These are phyloP conservation scores for Lizanozyma gosingica DNA, from an alignment of 1,139 yeast species.

Conservation along the genomic window DNA sequence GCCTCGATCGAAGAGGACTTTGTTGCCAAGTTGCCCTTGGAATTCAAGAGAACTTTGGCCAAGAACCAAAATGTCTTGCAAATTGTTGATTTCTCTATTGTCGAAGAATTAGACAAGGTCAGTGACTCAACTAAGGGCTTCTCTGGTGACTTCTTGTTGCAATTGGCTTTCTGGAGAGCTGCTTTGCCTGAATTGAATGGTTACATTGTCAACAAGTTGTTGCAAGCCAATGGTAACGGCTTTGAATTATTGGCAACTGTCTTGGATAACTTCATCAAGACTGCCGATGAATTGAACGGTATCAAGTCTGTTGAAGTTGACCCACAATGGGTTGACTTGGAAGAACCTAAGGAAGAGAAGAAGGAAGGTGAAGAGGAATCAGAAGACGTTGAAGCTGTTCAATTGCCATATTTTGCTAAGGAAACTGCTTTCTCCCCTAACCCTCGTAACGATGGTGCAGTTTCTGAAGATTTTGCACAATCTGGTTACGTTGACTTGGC, in stretches of 20 bases:
- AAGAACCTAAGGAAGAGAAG: conserved; percentile 13
- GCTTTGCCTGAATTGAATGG: conserved; percentile 57
- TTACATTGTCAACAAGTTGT: conserved; percentile 67
- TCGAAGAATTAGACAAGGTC: conserved; percentile 40
- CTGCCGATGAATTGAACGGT: conserved; percentile 39
- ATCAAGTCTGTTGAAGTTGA: conserved; percentile 36
- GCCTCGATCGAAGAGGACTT: conserved; percentile 34
- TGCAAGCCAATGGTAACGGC: conserved; percentile 74
- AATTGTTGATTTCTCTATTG: conserved; percentile 47
- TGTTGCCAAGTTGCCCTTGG: conserved; percentile 41
- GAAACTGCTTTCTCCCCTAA: conserved; percentile 57
- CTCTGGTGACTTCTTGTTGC: conserved; percentile 65
- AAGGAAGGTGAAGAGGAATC: conserved; percentile 14
- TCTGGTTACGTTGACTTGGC: conserved; percentile 48
- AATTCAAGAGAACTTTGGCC: conserved; percentile 48
- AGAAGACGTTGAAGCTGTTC: conserved; percentile 19
- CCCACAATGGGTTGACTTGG: conserved; percentile 35
- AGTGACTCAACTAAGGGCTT: conserved; percentile 67
- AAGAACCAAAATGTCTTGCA: conserved; percentile 43
- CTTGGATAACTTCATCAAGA: conserved; percentile 56
- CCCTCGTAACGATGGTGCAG: conserved; percentile 35
- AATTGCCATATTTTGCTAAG: conserved; percentile 42
- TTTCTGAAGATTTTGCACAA: conserved; percentile 31
- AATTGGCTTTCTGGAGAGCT: conserved; percentile 72
- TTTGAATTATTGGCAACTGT: conserved; percentile 81